A percentile compares a stretch with the other conserved stretches of the same genome.
phyloP scores from a whole-genome alignment of 2,329 filamentous ascomycete species.

The Hypoxylon sp. region DNA sequence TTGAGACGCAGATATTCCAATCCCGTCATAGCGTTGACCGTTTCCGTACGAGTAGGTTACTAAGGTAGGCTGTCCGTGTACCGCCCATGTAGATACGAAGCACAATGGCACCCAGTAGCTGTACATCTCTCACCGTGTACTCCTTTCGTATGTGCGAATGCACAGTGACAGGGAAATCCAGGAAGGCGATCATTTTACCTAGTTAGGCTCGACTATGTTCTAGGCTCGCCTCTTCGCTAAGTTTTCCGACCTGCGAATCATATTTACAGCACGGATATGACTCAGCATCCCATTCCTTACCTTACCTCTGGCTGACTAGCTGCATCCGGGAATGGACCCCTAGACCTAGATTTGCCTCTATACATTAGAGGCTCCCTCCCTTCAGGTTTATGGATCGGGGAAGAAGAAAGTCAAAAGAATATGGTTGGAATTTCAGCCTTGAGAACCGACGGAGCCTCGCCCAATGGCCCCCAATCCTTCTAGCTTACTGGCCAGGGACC shows the following conservation, averaged over 20 bases:
- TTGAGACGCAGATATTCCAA: slow-evolving; percentile 36
- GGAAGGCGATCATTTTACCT: slow-evolving; percentile 39
- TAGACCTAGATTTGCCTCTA: slow-evolving; percentile 28
- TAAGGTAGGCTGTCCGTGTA: slow-evolving; percentile 30
- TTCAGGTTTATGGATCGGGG: background rate
- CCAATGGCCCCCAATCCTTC: slow-evolving; percentile 15
- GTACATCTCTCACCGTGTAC: slow-evolving; percentile 32
- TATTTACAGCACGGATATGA: slow-evolving; percentile 27
- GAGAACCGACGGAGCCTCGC: slow-evolving; percentile 38
- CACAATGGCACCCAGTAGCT: slow-evolving; percentile 25
- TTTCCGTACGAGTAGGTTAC: slow-evolving; percentile 38
- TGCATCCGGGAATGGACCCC: slow-evolving; percentile 34
- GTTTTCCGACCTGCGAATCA: slow-evolving; percentile 34
- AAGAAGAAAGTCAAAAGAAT: slow-evolving; percentile 12
- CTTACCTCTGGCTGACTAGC: slow-evolving; percentile 31
- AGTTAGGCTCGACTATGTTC: slow-evolving; percentile 38
- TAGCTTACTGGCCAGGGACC: slow-evolving; percentile 23
- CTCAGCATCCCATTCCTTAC: slow-evolving; percentile 35
- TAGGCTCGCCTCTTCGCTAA: slow-evolving; percentile 33
- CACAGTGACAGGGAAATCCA: slow-evolving; percentile 42
- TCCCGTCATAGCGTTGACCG: slow-evolving; percentile 38
- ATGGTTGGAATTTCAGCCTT: slow-evolving; percentile 32
- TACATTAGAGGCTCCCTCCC: slow-evolving; percentile 25
- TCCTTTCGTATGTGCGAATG: slow-evolving; percentile 34
- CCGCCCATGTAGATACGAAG: slow-evolving; percentile 23